Base-by-base conservation (phyloP, 345 rosid species). In the Viola odorata region DNA sequence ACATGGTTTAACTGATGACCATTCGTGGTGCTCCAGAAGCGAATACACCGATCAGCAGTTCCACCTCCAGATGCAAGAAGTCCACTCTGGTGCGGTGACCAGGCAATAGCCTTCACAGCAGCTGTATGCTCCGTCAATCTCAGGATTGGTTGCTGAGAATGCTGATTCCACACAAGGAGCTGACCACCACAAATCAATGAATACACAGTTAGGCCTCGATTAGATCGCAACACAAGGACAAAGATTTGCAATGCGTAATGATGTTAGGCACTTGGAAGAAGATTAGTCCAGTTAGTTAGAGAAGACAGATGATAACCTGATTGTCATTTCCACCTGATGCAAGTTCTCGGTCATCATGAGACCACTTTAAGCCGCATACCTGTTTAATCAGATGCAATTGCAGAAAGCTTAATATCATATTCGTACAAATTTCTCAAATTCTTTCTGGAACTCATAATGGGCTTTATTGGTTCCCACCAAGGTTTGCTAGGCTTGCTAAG, bases 321-420 rank as follows among this genome's bases (percentile, higher is more conserved):
- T 94, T 94, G 67, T 94, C 99, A 47, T 94, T 94, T 69, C 97
- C 97, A 72, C 99, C 97, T 5, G 99, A 94, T 8, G 99, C 99
- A 38, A 94, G 99, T 72, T 94, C 97, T 67, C 99, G 77, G 74
- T 88, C 99, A 60, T 94, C 99, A 40, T 84, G 91, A 39, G 97
- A 90, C 97, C 97, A 94, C 79, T 90, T 94, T 69, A 94, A 63
- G 32, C 99, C 96, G 41, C 97, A 94, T 13, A 94, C 87, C 87
- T 82, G 77, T 37, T 17, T 16, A 55, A 59, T 0, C 6, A 17
- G 50, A 58, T 13, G 47, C 39, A 16, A 8, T 14, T 16, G 1
- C 32, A 2, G 17, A 50, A 50, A 5, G 32, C 32, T 23, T 23
- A 23, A 23, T 23, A 23, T 23, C 32, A 23, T 23, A 23, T 23